Evolutionary conservation across 257 asterid genomes (phyloP).

Genomic region (Solanum dulcamara): DNA sequence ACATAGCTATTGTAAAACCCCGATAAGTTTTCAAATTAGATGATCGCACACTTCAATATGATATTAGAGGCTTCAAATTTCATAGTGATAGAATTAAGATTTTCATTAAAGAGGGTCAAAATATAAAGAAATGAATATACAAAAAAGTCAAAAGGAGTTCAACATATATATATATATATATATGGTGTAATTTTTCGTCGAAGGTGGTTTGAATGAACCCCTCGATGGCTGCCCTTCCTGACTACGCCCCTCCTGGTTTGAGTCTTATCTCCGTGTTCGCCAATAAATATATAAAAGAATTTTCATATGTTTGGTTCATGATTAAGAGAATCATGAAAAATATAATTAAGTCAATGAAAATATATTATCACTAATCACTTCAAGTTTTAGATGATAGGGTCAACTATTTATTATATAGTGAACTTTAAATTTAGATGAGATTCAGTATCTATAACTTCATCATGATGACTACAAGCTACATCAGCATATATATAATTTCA

Average conservation of each 20-base stretch:
- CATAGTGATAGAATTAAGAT: neutral
- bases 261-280: neutral
- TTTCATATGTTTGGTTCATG: neutral
- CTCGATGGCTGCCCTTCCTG: neutral
- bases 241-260: neutral
- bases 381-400: too few relatives aligned
- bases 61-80: neutral
- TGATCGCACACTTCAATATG: neutral
- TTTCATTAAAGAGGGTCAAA: too few relatives aligned
- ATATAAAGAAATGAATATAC: too few relatives aligned
- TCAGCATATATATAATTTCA: neutral
- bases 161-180: neutral
- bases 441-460: neutral
- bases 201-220: neutral
- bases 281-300: neutral
- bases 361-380: too few relatives aligned
- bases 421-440: neutral
- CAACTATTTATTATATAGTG: too few relatives aligned
- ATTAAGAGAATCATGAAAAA: neutral
- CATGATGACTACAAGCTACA: neutral
- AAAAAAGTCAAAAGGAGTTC: neutral
- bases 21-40: neutral
- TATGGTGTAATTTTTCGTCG: too few relatives aligned
- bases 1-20: neutral
- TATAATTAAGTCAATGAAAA: neutral